phyloP scores from a whole-genome alignment of 306 rosid species.

The Prunus davidiana region DNA sequence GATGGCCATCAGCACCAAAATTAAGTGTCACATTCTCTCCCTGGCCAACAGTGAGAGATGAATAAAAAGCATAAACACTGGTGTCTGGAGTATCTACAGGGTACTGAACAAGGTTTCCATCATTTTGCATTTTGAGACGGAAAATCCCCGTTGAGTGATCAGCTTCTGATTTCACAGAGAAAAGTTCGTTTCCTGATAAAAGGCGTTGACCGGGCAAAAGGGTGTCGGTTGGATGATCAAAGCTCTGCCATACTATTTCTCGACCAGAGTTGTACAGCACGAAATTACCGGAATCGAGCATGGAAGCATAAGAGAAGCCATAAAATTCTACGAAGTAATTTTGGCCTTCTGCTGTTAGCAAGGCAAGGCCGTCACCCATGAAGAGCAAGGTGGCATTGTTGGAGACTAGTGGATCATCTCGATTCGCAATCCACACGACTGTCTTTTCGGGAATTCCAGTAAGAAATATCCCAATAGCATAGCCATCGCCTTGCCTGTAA shows the following conservation, averaged over 20 bases:
- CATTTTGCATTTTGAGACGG: background rate
- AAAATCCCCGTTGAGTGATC: slow-evolving; percentile 19
- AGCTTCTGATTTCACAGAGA: slow-evolving; percentile 3
- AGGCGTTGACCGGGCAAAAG: background rate
- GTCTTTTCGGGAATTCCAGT: background rate
- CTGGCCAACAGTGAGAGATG: background rate
- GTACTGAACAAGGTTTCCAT: too few species aligned
- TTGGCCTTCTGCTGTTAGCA: too few species aligned
- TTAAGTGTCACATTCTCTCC: too few species aligned
- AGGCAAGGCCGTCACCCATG: too few species aligned
- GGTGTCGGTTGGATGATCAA: slow-evolving; percentile 17
- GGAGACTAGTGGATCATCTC: slow-evolving; percentile 11
- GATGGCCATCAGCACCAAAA: too few species aligned
- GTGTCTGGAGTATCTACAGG: too few species aligned
- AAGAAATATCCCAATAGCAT: too few species aligned
- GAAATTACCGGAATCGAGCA: background rate
- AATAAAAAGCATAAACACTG: background rate
- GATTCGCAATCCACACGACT: slow-evolving; percentile 23
- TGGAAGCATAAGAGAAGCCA: slow-evolving; percentile 10
- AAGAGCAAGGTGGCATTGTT: too few species aligned
- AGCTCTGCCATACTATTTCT: too few species aligned
- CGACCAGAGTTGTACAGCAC: too few species aligned
- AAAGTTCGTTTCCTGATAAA: background rate
- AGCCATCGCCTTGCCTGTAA: too few species aligned
- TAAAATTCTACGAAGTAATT: too few species aligned